Percentiles rank a stretch among this genome's conserved stretches.
phyloP scores from a whole-genome alignment of 805 yeast genomes.

The Saccharomycopsis sp. region DNA sequence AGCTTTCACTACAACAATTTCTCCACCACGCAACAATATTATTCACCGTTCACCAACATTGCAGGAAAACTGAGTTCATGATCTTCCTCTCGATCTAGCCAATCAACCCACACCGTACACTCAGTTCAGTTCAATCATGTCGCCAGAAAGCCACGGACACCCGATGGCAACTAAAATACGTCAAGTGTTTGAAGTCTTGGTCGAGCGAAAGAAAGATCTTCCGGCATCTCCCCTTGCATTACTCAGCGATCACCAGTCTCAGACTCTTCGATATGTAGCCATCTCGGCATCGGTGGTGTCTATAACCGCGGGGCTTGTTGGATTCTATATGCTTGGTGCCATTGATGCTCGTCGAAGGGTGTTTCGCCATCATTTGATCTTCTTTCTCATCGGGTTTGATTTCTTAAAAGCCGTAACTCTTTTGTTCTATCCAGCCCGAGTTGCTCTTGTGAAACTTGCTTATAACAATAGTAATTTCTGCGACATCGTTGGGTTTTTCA shows the following conservation, averaged over 20 bases:
- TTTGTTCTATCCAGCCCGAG: slow-evolving; percentile 58
- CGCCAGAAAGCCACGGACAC: not conserved
- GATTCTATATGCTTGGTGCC: slow-evolving; percentile 53
- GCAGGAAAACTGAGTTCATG: not conserved
- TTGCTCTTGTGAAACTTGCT: slow-evolving; percentile 34
- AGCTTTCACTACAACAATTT: no score
- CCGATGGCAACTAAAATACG: not conserved
- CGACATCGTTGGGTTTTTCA: slow-evolving; percentile 68
- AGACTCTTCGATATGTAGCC: slow-evolving; percentile 28
- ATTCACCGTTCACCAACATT: not conserved
- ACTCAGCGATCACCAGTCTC: slow-evolving; percentile 12
- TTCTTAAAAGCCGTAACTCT: slow-evolving; percentile 63
- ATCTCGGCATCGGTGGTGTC: slow-evolving; percentile 45
- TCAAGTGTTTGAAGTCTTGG: not conserved
- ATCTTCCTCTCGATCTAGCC: not conserved
- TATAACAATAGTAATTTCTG: slow-evolving; percentile 45
- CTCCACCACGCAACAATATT: no score
- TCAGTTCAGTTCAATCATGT: no score
- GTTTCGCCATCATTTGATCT: slow-evolving; percentile 64
- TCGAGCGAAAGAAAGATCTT: not conserved
- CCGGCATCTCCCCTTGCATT: slow-evolving; percentile 13
- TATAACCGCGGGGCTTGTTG: slow-evolving; percentile 45
- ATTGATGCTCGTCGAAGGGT: slow-evolving; percentile 56
- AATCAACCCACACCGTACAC: no score
- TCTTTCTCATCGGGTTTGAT: slow-evolving; percentile 65